Base-by-base conservation (phyloP, 2,329 filamentous ascomycete species). In the Lithohypha guttulata region DNA sequence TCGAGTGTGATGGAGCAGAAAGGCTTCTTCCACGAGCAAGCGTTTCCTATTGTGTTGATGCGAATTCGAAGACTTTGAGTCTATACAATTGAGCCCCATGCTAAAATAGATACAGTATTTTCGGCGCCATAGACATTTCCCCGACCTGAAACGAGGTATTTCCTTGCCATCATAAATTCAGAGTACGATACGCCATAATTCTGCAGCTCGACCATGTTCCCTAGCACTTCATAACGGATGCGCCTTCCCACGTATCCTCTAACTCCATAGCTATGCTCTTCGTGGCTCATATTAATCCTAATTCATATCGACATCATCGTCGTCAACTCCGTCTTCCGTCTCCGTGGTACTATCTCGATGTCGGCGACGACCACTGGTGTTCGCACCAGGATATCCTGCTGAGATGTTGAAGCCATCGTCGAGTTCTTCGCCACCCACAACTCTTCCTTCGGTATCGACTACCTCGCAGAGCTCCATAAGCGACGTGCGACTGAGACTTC, bases 391-490 rank as follows among this genome's bases (percentile, higher is more conserved):
- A 26, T 51, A 41, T 8, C 39, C 36, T 10, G 48, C 58, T 39
- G 57, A 63, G 47, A 45, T 51, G 42, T 59, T 67, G 45, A 63
- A 58, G 41, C 61, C 59, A n/a, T 65, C 68, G 18, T 79, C 77
- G 10, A 93, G 66, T 58, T 95, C 86, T 46, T 93, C 84, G 29
- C 89, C 89, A 38, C 82, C 82, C 4, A 96, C 72, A 5, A 98
- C 81, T 18, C 89, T 74, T n/a, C 87, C 86, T 55, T 96, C 91
- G 53, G 79, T 81, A 59, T 95, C 86, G 29, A 94, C 83, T 57
- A 94, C 87, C 59, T 94, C 85, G 39, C 84, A 93, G 7, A 98
- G 72, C 55, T 95, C 89, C 41, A 96, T 81, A 42, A 98, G 69
- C 15, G 84, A 83, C 37, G 73, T 68, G 39, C 84, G 79, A 41